These are phyloP conservation scores for Dendrobium catenatum DNA, from an alignment of 106 monocot genomes.

Conservation along the genomic window DNA sequence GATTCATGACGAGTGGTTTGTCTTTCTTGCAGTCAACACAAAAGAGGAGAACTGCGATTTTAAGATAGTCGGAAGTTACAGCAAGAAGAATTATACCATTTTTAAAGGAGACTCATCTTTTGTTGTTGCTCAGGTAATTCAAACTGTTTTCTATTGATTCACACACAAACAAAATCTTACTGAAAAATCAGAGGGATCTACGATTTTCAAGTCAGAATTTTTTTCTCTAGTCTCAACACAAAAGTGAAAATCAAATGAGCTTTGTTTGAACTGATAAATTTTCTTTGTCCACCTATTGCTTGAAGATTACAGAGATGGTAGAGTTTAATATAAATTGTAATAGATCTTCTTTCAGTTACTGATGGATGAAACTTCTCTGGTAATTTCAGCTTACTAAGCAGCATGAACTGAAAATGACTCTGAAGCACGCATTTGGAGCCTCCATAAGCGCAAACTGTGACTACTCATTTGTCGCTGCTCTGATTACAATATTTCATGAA, in stretches of 20 bases:
- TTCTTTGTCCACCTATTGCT: no score
- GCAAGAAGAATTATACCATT: constrained; percentile 9
- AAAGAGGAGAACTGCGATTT: constrained; percentile 1
- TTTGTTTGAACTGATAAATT: no score
- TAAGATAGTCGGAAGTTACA: constrained; percentile 6
- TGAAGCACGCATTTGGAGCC: constrained; percentile 5
- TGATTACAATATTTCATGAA: constrained; percentile 1
- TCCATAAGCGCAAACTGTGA: not conserved
- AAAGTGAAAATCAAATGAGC: no score
- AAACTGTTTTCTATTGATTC: no score
- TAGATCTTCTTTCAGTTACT: no score
- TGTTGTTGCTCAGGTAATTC: constrained; percentile 4
- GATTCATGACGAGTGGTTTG: constrained; percentile 6
- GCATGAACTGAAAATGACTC: not conserved
- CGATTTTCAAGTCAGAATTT: no score
- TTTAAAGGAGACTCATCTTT: constrained; percentile 6
- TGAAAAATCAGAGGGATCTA: no score
- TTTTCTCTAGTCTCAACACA: no score
- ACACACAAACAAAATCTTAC: no score
- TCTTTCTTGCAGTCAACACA: constrained; percentile 1
- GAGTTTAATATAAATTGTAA: no score
- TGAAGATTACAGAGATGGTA: no score
- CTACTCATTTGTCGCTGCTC: not conserved
- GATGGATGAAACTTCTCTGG: no score
- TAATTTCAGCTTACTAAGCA: not conserved